Evolutionary conservation across 768 basidiomycete species (phyloP), one percentile per base, ranked within the genome.

Genomic region (Erythrobasidium yunnanense): DNA sequence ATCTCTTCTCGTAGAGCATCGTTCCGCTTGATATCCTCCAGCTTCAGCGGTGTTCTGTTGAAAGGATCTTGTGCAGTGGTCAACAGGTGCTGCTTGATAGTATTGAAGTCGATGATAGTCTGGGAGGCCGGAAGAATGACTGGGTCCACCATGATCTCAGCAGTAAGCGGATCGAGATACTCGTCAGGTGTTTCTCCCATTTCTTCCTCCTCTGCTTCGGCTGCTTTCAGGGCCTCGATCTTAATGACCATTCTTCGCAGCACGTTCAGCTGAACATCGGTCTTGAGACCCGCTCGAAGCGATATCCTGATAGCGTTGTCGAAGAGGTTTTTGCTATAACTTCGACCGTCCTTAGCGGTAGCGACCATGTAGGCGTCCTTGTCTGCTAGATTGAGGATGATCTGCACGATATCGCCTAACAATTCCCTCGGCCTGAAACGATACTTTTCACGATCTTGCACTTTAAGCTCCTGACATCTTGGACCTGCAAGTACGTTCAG

Each of bases 11-110:
- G 8, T 4, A 63, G 60, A 11, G 33, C 42, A 34, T 63, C 60
- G 33, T 63, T 38, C 47, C 60, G 22, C 27, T 3, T 74, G 15
- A 92, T 85, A 11, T 92, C 87, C 60, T 86, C 87, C 69, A 91
- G 83, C 8, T 79, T 76, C 27, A 95, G 79, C 1, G 93, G 89
- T 33, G 81, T 78, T 29, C 95, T 85, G 76, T 96, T 99, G 82
- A 97, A 99, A 0, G 95, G 95, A 76, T 99, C 95, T 57, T 84
- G 88, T 18, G 85, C 77, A 72, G 95, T 92, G 0, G 90, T 93
- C 20, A 99, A 79, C 34, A 96, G 78, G 75, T 95, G 91, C 0
- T 90, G 87, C 72, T 93, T 93, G 79, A 99, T 97, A 1, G 92
- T 96, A 1, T 87, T 80, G 23, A 88, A 83, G 75, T 99, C 95